Evolutionary conservation across 768 basidiomycete species (phyloP).

Genomic region (Naematelia aurantialba): DNA sequence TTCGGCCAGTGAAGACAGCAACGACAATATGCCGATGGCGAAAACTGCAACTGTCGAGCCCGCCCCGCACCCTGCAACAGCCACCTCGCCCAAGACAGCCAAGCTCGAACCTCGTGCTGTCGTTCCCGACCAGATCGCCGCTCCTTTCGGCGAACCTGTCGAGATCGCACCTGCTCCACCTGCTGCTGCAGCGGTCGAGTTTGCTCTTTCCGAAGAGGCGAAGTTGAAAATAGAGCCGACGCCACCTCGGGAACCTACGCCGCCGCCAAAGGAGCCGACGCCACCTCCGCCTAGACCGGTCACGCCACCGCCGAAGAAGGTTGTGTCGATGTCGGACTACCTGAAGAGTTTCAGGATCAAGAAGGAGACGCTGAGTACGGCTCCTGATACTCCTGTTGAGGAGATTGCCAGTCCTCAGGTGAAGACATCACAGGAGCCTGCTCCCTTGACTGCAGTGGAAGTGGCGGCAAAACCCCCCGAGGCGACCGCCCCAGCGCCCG

Average conservation of each 20-base stretch:
- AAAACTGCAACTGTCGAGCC: not conserved
- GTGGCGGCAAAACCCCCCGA: not conserved
- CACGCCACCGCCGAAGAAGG: constrained; percentile 30
- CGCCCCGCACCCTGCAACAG: not conserved
- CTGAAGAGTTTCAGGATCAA: constrained; percentile 31
- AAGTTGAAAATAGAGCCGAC: not conserved
- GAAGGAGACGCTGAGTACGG: constrained; percentile 19
- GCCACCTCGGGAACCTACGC: constrained; percentile 14
- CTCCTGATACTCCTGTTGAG: not conserved
- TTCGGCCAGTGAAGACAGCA: not conserved
- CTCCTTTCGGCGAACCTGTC: constrained; percentile 13
- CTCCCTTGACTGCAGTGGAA: not conserved
- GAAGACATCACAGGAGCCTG: not conserved
- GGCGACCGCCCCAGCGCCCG: too few relatives aligned
- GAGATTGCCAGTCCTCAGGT: too few relatives aligned
- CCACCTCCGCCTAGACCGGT: constrained; percentile 13
- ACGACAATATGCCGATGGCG: not conserved
- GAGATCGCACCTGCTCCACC: constrained; percentile 6
- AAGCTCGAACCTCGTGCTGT: constrained; percentile 9
- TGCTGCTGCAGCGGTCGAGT: not conserved
- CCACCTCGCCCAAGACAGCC: not conserved
- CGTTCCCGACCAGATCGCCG: constrained; percentile 18
- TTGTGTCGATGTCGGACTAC: constrained; percentile 37
- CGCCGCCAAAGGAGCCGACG: constrained; percentile 18
- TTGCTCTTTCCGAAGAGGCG: not conserved